Evolutionary conservation across 208 protist genomes (phyloP).

Genomic region (Crithidia expoeki): DNA sequence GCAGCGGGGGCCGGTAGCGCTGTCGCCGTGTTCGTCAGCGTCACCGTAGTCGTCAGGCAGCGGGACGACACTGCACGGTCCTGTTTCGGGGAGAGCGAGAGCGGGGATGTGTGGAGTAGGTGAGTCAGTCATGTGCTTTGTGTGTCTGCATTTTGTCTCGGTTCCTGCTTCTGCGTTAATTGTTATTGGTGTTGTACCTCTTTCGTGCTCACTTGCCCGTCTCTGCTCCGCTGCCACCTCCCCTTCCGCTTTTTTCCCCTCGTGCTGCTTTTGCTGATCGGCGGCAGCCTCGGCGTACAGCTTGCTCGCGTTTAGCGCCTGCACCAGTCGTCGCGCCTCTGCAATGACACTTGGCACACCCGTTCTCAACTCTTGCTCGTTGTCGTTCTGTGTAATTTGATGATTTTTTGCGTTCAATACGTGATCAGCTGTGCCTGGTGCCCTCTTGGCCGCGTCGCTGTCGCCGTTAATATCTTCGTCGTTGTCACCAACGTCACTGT

Average conservation of each 20-base stretch:
- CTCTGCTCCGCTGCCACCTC: not conserved
- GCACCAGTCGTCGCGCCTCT: slow-evolving; percentile 14
- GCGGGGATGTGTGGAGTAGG: not conserved
- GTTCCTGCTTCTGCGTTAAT: not conserved
- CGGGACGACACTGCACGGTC: slow-evolving; percentile 17
- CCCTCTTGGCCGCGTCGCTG: not conserved
- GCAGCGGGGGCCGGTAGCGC: slow-evolving; percentile 8
- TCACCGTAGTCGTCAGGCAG: slow-evolving; percentile 29
- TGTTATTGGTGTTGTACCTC: not conserved
- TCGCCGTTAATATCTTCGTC: not conserved
- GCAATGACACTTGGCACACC: not conserved
- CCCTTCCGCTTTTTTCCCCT: not conserved
- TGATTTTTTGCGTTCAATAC: no score
- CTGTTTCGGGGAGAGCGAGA: slow-evolving; percentile 4
- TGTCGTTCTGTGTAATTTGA: no score
- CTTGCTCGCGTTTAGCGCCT: not conserved
- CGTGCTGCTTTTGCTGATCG: slow-evolving; percentile 5
- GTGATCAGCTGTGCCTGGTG: no score
- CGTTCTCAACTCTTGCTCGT: not conserved
- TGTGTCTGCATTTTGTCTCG: no score
- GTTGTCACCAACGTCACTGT: slow-evolving; percentile 24
- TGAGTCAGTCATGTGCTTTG: not conserved
- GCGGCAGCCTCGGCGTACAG: slow-evolving; percentile 28
- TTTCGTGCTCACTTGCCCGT: not conserved
- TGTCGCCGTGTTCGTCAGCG: not conserved